Evolutionary conservation across 345 rosid genomes (phyloP).

Genomic region (Rhodamnia argentea): DNA sequence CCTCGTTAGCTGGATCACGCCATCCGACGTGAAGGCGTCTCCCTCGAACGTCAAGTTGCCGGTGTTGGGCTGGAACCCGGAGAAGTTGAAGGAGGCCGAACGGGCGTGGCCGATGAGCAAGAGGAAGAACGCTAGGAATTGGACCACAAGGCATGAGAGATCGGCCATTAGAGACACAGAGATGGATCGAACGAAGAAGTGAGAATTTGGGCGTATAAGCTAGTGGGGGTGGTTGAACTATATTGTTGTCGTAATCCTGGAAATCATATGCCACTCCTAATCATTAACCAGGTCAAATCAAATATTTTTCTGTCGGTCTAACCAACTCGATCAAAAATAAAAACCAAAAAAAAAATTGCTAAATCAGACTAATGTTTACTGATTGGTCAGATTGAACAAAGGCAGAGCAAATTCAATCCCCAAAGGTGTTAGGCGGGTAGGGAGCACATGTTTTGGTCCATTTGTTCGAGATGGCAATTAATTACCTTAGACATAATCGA

Average conservation of each 20-base stretch:
- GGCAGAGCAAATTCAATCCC: neutral
- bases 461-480: neutral
- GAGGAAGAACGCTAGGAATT: neutral
- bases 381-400: neutral
- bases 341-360: neutral
- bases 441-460: neutral
- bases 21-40: conserved; percentile 15
- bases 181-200: neutral
- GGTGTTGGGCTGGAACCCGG: conserved; percentile 20
- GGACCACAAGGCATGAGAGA: conserved; percentile 7
- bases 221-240: neutral
- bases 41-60: conserved; percentile 21
- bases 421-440: too few species aligned
- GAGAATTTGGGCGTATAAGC: neutral
- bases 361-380: neutral
- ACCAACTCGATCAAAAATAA: neutral
- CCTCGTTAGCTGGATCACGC: conserved; percentile 29
- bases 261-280: neutral
- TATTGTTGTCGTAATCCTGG: neutral
- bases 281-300: neutral
- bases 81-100: conserved; percentile 26
- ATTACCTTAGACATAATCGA: neutral
- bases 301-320: neutral
- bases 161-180: neutral
- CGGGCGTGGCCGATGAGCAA: conserved; percentile 6